Evolutionary conservation across 352 stramenopile genomes (phyloP).

Genomic region (Poterioochromonas sp.): DNA sequence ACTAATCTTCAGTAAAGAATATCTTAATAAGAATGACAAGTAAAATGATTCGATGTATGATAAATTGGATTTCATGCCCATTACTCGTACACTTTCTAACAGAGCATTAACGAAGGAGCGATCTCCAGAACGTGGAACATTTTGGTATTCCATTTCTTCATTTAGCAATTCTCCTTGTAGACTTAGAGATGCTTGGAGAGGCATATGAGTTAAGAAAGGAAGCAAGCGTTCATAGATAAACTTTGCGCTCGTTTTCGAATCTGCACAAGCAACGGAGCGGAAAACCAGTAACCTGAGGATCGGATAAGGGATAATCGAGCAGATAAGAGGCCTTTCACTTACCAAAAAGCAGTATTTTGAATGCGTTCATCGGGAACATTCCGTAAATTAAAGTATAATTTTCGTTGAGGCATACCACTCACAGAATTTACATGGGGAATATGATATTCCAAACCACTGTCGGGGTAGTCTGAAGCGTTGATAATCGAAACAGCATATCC

Average conservation of each 20-base stretch:
- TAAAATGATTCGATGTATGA: not conserved
- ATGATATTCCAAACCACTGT: slow-evolving; percentile 44
- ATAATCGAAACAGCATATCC: slow-evolving; percentile 42
- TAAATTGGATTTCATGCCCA: not conserved
- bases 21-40: slow-evolving; percentile 15
- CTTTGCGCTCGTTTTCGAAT: slow-evolving; percentile 35
- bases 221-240: slow-evolving; percentile 52
- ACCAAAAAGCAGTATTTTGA: slow-evolving; percentile 51
- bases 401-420: slow-evolving; percentile 19
- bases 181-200: slow-evolving; percentile 43
- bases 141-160: slow-evolving; percentile 30
- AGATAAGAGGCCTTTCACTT: slow-evolving; percentile 43
- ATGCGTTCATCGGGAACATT: slow-evolving; percentile 45
- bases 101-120: not conserved
- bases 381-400: slow-evolving; percentile 31
- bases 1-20: not conserved
- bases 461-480: slow-evolving; percentile 37
- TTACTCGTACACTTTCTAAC: slow-evolving; percentile 33
- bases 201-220: slow-evolving; percentile 48
- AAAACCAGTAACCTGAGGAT: not conserved
- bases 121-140: not conserved
- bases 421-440: slow-evolving; percentile 37
- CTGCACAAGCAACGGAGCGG: not conserved
- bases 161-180: slow-evolving; percentile 26
- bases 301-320: slow-evolving; percentile 37